Percentiles rank a stretch among this genome's conserved stretches.
phyloP scores from a whole-genome alignment of 306 rosid genomes.

The Quercus suber region DNA sequence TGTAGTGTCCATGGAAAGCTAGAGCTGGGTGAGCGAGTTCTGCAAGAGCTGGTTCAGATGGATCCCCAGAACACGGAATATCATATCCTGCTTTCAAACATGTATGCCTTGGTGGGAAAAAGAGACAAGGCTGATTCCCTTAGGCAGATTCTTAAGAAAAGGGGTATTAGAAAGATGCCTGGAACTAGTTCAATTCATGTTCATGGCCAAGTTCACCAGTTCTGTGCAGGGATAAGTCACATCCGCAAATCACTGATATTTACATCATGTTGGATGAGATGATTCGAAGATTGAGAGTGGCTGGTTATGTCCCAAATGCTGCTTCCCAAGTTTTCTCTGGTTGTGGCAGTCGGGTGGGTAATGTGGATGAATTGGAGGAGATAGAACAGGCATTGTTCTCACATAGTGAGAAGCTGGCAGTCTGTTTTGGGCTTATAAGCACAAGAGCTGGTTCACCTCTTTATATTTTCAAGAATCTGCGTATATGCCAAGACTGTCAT shows the following conservation, averaged over 20 bases:
- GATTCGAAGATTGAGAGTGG: constrained; percentile 52
- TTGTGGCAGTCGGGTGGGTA: constrained; percentile 26
- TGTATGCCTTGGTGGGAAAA: constrained; percentile 59
- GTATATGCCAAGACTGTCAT: constrained; percentile 74
- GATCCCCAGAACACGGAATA: constrained; percentile 58
- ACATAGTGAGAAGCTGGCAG: constrained; percentile 77
- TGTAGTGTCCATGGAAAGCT: constrained; percentile 53
- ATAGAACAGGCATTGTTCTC: constrained; percentile 61
- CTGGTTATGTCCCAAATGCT: constrained; percentile 63
- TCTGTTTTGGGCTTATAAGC: constrained; percentile 68
- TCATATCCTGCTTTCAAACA: constrained; percentile 66
- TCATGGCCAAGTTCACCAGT: constrained; percentile 54
- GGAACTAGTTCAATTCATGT: constrained; percentile 65
- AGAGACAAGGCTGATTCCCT: constrained; percentile 50
- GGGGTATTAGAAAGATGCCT: constrained; percentile 62
- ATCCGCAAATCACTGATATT: constrained; percentile 36
- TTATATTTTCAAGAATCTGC: constrained; percentile 61
- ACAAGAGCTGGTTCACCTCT: constrained; percentile 51
- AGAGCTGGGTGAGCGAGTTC: constrained; percentile 53
- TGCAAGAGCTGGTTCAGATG: constrained; percentile 47
- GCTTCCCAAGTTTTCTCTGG: constrained; percentile 53
- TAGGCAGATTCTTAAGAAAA: constrained; percentile 46
- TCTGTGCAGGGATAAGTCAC: constrained; percentile 69
- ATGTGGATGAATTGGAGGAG: constrained; percentile 53
- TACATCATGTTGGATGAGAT: constrained; percentile 54